These are phyloP conservation scores for Raphanus raphanistrum DNA, from an alignment of 345 rosid genomes.

Conservation along the genomic window DNA sequence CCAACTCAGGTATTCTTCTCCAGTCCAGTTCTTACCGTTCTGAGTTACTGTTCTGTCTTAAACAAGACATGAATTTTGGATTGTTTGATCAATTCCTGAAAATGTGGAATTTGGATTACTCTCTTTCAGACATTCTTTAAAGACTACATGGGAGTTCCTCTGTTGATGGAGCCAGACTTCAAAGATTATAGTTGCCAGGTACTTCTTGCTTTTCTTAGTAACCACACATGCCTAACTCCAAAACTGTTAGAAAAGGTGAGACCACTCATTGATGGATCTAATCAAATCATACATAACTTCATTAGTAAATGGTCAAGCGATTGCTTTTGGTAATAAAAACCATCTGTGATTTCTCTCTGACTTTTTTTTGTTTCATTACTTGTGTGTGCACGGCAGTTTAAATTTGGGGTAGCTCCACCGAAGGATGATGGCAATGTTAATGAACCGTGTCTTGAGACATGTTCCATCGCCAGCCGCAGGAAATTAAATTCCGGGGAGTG, in stretches of 20 bases:
- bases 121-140: slow-evolving; percentile 63
- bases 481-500: slow-evolving; percentile 43
- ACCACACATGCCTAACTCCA: neutral
- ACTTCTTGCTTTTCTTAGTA: slow-evolving; percentile 6
- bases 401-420: slow-evolving; percentile 76
- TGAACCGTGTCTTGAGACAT: slow-evolving; percentile 76
- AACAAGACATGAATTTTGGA: neutral
- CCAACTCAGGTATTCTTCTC: slow-evolving; percentile 68
- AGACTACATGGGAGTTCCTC: slow-evolving; percentile 84
- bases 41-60: neutral
- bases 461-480: slow-evolving; percentile 60
- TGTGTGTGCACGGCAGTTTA: slow-evolving; percentile 54
- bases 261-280: neutral
- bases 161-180: slow-evolving; percentile 91
- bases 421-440: slow-evolving; percentile 55
- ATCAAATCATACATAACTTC: neutral
- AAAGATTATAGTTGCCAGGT: slow-evolving; percentile 89
- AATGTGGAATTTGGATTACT: neutral
- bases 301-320: neutral
- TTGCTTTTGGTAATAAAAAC: too few relatives aligned
- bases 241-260: neutral
- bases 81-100: neutral
- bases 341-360: neutral
- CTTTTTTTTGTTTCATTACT: neutral
- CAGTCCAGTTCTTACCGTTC: neutral